These are phyloP conservation scores for Fusarium secorum DNA, from an alignment of 2,329 filamentous ascomycete species.

Conservation along the genomic window DNA sequence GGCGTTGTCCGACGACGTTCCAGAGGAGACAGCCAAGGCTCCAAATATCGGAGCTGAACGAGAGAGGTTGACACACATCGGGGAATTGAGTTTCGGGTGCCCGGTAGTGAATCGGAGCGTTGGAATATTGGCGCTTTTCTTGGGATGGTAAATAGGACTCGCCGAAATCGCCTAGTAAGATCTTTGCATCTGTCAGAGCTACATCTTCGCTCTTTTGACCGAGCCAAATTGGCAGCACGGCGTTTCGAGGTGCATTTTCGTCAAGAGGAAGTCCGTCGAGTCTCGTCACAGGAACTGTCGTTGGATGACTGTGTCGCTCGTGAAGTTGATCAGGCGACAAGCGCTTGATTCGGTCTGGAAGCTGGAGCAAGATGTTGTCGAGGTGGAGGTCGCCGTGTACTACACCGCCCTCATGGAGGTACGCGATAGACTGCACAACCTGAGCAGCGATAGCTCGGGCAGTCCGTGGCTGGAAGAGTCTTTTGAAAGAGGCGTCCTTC, in stretches of 20 bases:
- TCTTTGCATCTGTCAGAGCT: slow-evolving; percentile 24
- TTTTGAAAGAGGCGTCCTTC: slow-evolving; percentile 30
- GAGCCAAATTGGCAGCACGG: slow-evolving; percentile 32
- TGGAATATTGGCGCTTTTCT: slow-evolving; percentile 31
- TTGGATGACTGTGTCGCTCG: slow-evolving; percentile 15
- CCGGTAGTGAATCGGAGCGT: slow-evolving; percentile 28
- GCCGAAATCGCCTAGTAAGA: slow-evolving; percentile 33
- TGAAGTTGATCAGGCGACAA: slow-evolving; percentile 30
- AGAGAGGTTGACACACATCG: slow-evolving; percentile 24
- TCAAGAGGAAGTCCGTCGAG: slow-evolving; percentile 32
- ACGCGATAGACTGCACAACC: slow-evolving; percentile 28
- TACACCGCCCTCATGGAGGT: slow-evolving; percentile 31
- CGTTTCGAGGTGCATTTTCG: slow-evolving; percentile 26
- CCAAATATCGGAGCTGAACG: slow-evolving; percentile 35
- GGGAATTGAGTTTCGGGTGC: slow-evolving; percentile 35
- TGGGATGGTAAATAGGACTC: slow-evolving; percentile 27
- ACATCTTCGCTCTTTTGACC: slow-evolving; percentile 35
- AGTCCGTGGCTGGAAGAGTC: slow-evolving; percentile 28
- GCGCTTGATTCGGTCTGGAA: slow-evolving; percentile 26
- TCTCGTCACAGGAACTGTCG: slow-evolving; percentile 31
- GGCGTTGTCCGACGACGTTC: slow-evolving; percentile 30
- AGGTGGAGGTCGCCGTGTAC: slow-evolving; percentile 38
- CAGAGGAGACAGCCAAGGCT: slow-evolving; percentile 36
- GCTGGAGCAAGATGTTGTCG: slow-evolving; percentile 33
- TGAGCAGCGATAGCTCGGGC: slow-evolving; percentile 36